A percentile compares a stretch with the other conserved stretches of the same genome.
Conservation (phyloP, 2,329 filamentous ascomycete species). For the Bipolaris cookei region DNA sequence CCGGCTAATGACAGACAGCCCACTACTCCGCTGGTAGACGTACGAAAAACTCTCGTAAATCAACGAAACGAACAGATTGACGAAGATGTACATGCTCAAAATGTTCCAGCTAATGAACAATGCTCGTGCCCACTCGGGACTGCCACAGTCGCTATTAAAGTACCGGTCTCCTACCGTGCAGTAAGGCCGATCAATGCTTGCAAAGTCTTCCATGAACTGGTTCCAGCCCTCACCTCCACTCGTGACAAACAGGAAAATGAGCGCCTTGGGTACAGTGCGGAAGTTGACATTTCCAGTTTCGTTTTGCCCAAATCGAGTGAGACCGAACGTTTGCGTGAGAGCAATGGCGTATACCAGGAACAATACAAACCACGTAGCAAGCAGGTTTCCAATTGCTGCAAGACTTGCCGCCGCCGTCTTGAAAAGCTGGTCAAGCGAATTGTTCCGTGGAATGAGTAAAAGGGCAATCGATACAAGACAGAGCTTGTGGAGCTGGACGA, state of each 20-base stretch:
- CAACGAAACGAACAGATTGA: constrained; percentile 95
- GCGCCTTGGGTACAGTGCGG: constrained; percentile 87
- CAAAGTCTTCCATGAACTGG: constrained; percentile 93
- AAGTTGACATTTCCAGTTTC: constrained; percentile 87
- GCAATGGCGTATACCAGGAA: constrained; percentile 97
- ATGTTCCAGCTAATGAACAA: constrained; percentile 98
- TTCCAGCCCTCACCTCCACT: constrained; percentile 98
- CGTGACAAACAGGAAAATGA: constrained; percentile 91
- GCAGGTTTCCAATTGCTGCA: constrained; percentile 84
- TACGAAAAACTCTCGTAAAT: constrained; percentile 99
- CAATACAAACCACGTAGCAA: constrained; percentile 96
- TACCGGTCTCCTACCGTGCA: constrained; percentile 77
- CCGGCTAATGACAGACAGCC: constrained; percentile 86
- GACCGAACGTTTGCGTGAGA: constrained; percentile 91
- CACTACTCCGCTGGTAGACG: constrained; percentile 94
- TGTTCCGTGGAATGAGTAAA: constrained; percentile 92
- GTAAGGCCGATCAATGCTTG: constrained; percentile 75
- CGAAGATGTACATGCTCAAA: constrained; percentile 99
- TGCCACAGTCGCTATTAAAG: constrained; percentile 91
- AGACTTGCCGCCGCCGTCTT: constrained; percentile 97
- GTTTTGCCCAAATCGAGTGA: constrained; percentile 81
- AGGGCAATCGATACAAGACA: constrained; percentile 90
- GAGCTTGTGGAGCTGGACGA: constrained; percentile 86
- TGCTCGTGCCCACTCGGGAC: constrained; percentile 82
- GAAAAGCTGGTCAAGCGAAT: constrained; percentile 96